Conservation (phyloP, 1,284 basidiomycete genomes). For the Amylostereum areolatum region DNA sequence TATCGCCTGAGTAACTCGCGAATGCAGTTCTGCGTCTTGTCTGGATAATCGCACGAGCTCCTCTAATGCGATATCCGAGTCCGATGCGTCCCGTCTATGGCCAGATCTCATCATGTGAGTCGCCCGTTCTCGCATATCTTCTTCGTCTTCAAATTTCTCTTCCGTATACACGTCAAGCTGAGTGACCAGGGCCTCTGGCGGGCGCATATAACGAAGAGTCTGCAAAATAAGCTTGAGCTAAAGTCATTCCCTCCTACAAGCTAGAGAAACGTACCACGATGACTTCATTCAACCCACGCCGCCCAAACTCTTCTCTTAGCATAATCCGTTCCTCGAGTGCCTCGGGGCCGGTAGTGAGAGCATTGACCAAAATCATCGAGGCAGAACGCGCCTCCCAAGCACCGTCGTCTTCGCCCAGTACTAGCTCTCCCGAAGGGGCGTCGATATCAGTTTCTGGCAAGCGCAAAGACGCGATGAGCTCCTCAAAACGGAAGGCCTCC, state of each 20-base stretch:
- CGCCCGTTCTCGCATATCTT: constrained; percentile 68
- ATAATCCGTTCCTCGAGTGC: constrained; percentile 73
- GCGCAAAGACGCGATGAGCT: constrained; percentile 61
- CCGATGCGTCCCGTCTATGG: constrained; percentile 35
- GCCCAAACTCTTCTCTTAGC: constrained; percentile 74
- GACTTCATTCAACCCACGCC: constrained; percentile 77
- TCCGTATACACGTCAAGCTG: constrained; percentile 82
- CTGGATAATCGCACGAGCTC: constrained; percentile 41
- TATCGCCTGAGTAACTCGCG: too few species aligned
- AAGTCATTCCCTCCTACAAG: neutral
- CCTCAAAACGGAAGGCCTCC: constrained; percentile 78
- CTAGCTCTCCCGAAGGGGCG: constrained; percentile 27
- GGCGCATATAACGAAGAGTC: constrained; percentile 70
- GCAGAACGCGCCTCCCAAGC: constrained; percentile 81
- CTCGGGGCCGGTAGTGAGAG: constrained; percentile 73
- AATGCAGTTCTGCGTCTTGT: neutral
- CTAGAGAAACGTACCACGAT: constrained; percentile 58
- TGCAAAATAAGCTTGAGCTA: constrained; percentile 22
- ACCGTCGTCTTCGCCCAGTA: constrained; percentile 52
- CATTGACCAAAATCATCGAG: constrained; percentile 76
- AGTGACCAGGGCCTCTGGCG: constrained; percentile 66
- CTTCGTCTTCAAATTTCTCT: constrained; percentile 86
- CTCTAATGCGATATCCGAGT: constrained; percentile 46
- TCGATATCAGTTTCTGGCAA: constrained; percentile 40
- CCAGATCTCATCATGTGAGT: constrained; percentile 34